Base-by-base conservation (phyloP, 257 asterid species). In the Verbascum thapsus region DNA sequence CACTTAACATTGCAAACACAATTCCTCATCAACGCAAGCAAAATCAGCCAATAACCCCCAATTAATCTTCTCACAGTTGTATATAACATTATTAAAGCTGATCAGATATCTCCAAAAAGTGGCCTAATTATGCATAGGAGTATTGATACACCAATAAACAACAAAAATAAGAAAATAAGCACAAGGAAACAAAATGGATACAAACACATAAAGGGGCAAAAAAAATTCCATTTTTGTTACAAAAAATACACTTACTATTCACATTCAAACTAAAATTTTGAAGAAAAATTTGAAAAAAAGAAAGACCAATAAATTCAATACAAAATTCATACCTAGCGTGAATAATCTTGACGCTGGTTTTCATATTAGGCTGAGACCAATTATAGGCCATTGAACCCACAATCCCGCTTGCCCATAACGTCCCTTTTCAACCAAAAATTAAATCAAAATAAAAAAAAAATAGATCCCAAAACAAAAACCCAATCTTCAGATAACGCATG, bases 311-410 rank as follows among this genome's bases (percentile, higher is more conserved):
- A n/a, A n/a, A n/a, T n/a, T n/a, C n/a, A n/a, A n/a, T n/a, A n/a
- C n/a, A n/a, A n/a, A n/a, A n/a, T n/a, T n/a, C 19, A 35, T 64
- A 85, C 98, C 96, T 91, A 8, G 96, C 96, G 59, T 91, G 98
- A 79, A 91, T 86, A 37, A 91, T 83, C 89, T 80, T 91, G 61
- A 88, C 96, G 66, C 94, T 91, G 38, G 94, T 79, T 70, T 91
- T 91, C 98, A 91, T 91, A 26, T 83, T 75, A n/a, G 98, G 96
- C 43, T 81, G 94, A 66, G 98, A 88, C 96, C 96, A 91, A 72
- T 91, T 91, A 73, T 85, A 91, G 11, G 98, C 95, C 86, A 88
- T 48, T 32, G 98, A 91, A 30, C 95, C 94, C 69, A 84, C 78
- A 7, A 88, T 76, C 63, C 94, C 98, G 71, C 91, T 88, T 38